Evolutionary conservation across 2,329 filamentous ascomycete species (phyloP), one percentile per base, ranked within the genome.

Genomic region (Fusarium fujikuroi): DNA sequence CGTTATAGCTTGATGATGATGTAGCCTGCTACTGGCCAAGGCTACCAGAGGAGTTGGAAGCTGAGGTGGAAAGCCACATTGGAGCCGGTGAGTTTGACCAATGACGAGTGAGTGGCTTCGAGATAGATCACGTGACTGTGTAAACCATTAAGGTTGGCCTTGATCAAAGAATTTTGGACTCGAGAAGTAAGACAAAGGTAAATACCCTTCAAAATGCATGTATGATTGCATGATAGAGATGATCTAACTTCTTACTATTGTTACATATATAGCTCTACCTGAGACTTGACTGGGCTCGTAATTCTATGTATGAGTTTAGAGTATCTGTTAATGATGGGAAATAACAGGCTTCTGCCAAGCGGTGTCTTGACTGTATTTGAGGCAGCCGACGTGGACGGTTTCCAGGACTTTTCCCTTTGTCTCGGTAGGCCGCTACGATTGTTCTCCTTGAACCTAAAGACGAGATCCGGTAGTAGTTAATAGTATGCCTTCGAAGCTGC

Each of bases 1-100:
- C 57, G 76, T 73, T 77, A 60, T 65, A 74, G 71, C 71, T 74
- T 71, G 63, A 64, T 73, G 77, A 78, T 78, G 77, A 78, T 78
- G 76, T 77, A 76, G 77, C 75, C 75, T 66, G 42, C 67, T 71
- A 68, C 66, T 58, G 57, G 62, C 63, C 70, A 73, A 76, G 76
- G 72, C 75, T 77, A 52, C 67, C 54, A 69, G 56, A 69, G 62
- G 72, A 67, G 54, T 60, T 60, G 65, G 58, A 66, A 77, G 75
- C 75, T 77, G 73, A 69, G 64, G 63, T 72, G 60, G 69, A 67
- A 74, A 69, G 61, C 70, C 70, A 72, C 69, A 66, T 32, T 60
- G 32, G 40, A 36, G 42, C 46, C 39, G 60, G 52, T 30, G 32
- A 9, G 16, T 23, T n/a, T 47, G 57, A 37, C 76, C 75, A 77